Evolutionary conservation across 2,329 filamentous ascomycete genomes (phyloP).

Genomic region (Cyanodermella asteris): DNA sequence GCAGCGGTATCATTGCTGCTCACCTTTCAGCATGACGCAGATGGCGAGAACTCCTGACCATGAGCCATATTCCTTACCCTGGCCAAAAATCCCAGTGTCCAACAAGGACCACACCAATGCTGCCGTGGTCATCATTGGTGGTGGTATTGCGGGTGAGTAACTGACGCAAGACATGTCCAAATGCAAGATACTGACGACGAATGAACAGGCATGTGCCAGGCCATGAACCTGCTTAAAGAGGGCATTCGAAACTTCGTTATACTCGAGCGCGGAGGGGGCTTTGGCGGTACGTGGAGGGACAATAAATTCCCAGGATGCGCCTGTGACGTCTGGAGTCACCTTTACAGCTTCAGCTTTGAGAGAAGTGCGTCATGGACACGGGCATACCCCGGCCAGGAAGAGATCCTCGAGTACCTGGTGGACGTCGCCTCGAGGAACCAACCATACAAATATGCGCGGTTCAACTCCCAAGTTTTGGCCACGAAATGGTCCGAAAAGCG

Average conservation of each 20-base stretch:
- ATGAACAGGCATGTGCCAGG: conserved; percentile 31
- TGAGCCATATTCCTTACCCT: no score
- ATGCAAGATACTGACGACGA: no score
- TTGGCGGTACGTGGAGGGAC: no score
- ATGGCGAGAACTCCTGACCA: no score
- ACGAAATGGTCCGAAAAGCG: conserved; percentile 4
- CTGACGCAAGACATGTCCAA: no score
- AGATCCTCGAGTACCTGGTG: conserved; percentile 23
- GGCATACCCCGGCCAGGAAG: conserved; percentile 20
- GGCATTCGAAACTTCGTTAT: conserved; percentile 8
- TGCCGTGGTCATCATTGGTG: conserved; percentile 35
- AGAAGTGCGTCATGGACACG: conserved; percentile 22
- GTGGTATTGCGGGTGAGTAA: no score
- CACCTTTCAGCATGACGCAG: no score
- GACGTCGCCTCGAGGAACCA: conserved; percentile 19
- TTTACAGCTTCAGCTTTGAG: conserved; percentile 29
- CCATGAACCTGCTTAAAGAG: conserved; percentile 34
- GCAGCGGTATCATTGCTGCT: no score
- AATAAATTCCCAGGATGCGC: no score
- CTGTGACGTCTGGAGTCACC: conserved; percentile 30
- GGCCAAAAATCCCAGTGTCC: no score
- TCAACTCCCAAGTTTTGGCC: conserved; percentile 1
- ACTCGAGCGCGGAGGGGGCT: not conserved
- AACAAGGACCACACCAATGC: conserved; percentile 30
- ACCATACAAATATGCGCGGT: conserved; percentile 13